These are phyloP conservation scores for Glaciozyma martinii DNA, from an alignment of 768 basidiomycete species.

Conservation along the genomic window DNA sequence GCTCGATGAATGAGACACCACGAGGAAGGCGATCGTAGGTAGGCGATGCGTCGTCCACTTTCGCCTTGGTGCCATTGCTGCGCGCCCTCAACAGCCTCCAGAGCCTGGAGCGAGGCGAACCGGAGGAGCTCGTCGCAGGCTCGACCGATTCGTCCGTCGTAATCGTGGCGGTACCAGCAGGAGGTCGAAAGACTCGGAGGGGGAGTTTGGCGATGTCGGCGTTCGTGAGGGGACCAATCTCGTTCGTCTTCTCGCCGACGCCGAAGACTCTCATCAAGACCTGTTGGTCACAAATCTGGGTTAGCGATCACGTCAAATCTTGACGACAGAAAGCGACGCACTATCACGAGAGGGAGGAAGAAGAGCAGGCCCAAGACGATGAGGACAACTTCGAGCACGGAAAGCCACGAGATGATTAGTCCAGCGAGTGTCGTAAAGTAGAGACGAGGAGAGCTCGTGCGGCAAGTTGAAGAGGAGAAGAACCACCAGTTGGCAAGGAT, in stretches of 20 bases:
- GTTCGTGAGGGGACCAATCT: conserved; percentile 31
- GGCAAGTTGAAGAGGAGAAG: conserved; percentile 7
- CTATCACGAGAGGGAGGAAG: conserved; percentile 29
- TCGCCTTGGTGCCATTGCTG: neutral
- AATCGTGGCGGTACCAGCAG: neutral
- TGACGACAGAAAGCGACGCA: no score
- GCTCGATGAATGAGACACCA: neutral
- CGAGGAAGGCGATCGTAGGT: conserved; percentile 6
- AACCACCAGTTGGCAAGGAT: conserved; percentile 28
- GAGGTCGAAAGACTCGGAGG: conserved; percentile 6
- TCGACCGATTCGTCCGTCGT: neutral
- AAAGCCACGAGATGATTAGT: conserved; percentile 27
- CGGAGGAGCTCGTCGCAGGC: neutral
- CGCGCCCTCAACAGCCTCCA: no score
- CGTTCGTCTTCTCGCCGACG: conserved; percentile 28
- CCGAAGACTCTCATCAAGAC: conserved; percentile 28
- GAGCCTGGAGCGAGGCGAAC: neutral
- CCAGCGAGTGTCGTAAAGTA: conserved; percentile 26
- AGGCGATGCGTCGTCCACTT: neutral
- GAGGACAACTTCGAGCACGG: conserved; percentile 28
- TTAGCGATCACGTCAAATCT: no score
- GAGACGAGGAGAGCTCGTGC: conserved; percentile 7
- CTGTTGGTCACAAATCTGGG: no score
- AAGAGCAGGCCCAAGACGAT: conserved; percentile 32
- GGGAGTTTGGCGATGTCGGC: conserved; percentile 29